phyloP scores from a whole-genome alignment of 805 yeast species.

The Kluyveromyces siamensis region DNA sequence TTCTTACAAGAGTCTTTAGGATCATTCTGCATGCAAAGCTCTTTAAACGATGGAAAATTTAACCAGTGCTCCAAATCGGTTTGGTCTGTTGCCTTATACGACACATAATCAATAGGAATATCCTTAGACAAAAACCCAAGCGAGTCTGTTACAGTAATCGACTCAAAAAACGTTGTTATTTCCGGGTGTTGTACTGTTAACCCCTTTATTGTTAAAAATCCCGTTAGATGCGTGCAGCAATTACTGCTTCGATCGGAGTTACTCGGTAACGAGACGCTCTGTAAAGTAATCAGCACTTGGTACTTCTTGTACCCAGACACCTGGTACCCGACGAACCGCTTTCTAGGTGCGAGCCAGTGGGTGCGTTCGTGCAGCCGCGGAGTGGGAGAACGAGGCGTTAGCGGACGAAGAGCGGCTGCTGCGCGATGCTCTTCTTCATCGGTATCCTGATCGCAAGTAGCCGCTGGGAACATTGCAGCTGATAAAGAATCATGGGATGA shows the following conservation, averaged over 20 bases:
- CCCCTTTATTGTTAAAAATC: slow-evolving; percentile 61
- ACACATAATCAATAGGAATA: slow-evolving; percentile 23
- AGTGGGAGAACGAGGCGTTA: slow-evolving; percentile 3
- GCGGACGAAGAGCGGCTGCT: slow-evolving; percentile 1
- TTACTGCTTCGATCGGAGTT: slow-evolving; percentile 20
- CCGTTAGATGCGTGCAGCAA: slow-evolving; percentile 33
- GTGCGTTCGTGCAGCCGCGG: slow-evolving; percentile 4
- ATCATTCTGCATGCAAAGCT: slow-evolving; percentile 9
- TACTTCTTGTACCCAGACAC: slow-evolving; percentile 29
- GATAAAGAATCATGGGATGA: no score
- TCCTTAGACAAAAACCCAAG: slow-evolving; percentile 23
- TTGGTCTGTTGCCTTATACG: slow-evolving; percentile 56
- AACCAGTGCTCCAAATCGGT: slow-evolving; percentile 62
- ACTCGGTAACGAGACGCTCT: slow-evolving; percentile 42
- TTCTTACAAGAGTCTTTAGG: slow-evolving; percentile 8
- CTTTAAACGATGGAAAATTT: slow-evolving; percentile 41
- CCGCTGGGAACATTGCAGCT: no score
- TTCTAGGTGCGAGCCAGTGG: slow-evolving; percentile 14
- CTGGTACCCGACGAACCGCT: slow-evolving; percentile 28
- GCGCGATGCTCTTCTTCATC: no score
- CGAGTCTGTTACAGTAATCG: slow-evolving; percentile 22
- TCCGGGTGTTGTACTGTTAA: slow-evolving; percentile 59
- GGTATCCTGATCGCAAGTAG: no score
- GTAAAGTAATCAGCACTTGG: slow-evolving; percentile 48
- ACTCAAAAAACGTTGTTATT: slow-evolving; percentile 67